These are phyloP conservation scores for Evansstolkia leycettana DNA, from an alignment of 495 filamentous ascomycete genomes.

Conservation along the genomic window DNA sequence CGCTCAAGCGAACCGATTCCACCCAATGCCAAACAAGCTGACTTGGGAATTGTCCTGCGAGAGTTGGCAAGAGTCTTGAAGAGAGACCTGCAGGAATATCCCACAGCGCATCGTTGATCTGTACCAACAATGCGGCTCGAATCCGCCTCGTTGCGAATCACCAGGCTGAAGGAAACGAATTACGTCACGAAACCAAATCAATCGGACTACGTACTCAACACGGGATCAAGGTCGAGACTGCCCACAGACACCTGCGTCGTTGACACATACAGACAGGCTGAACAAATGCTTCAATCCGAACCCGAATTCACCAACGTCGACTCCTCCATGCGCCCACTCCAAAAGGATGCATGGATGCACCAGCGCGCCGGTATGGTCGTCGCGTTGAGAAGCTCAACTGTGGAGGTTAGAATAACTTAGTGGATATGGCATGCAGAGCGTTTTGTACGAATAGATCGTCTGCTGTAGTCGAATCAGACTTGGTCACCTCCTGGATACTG, in stretches of 20 bases:
- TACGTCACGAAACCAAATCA: constrained; percentile 56
- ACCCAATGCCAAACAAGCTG: constrained; percentile 33
- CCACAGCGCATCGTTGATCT: constrained; percentile 55
- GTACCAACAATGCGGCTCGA: constrained; percentile 61
- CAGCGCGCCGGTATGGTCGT: constrained; percentile 85
- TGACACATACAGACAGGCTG: constrained; percentile 58
- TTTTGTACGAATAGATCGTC: constrained; percentile 18
- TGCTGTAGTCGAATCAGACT: too few species aligned
- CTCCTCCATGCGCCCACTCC: constrained; percentile 81
- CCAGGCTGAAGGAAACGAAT: constrained; percentile 51
- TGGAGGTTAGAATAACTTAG: constrained; percentile 81
- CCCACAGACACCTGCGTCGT: constrained; percentile 79
- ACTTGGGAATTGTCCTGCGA: constrained; percentile 61
- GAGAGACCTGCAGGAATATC: constrained; percentile 49
- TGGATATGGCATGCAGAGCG: constrained; percentile 80
- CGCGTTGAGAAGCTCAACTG: constrained; percentile 87
- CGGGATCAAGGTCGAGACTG: constrained; percentile 49
- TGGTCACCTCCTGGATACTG: too few species aligned
- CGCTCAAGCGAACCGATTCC: too few species aligned
- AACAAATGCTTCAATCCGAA: constrained; percentile 82
- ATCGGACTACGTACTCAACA: constrained; percentile 44
- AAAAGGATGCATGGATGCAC: constrained; percentile 67
- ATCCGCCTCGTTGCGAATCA: constrained; percentile 43
- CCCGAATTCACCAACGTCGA: constrained; percentile 87
- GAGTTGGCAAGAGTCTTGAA: constrained; percentile 52